Percentiles rank a stretch among this genome's conserved stretches.
Evolutionary conservation across 2,329 filamentous ascomycete genomes (phyloP).

Genomic region (Taxawa tesnikishii): DNA sequence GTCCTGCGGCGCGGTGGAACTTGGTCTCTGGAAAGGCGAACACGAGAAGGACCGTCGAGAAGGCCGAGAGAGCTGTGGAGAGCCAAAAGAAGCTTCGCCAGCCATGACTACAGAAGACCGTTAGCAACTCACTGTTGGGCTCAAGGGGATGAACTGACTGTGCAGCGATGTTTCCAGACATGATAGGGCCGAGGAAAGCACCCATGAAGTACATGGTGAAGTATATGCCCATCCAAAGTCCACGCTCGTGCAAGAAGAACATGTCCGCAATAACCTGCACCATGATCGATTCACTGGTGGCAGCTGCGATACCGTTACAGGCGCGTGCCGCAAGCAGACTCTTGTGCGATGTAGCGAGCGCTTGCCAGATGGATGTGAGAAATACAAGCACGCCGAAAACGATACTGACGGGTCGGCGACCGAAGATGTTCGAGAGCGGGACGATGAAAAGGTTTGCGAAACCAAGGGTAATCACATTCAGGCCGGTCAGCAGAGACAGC

Average conservation of each 20-base stretch:
- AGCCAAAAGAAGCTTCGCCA: slow-evolving; percentile 38
- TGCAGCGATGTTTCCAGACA: slow-evolving; percentile 28
- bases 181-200: slow-evolving; percentile 31
- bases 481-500: slow-evolving; percentile 27
- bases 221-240: slow-evolving; percentile 25
- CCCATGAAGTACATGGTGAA: slow-evolving; percentile 30
- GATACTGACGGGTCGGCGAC: slow-evolving; percentile 26
- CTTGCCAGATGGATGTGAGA: slow-evolving; percentile 31
- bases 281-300: slow-evolving; percentile 30
- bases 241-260: slow-evolving; percentile 31
- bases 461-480: slow-evolving; percentile 32
- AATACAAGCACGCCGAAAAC: slow-evolving; percentile 27
- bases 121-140: background rate
- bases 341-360: slow-evolving; percentile 27
- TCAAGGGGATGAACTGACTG: background rate
- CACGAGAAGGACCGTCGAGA: slow-evolving; percentile 26
- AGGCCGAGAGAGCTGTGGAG: slow-evolving; percentile 24
- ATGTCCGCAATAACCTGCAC: slow-evolving; percentile 33
- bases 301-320: slow-evolving; percentile 29
- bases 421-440: slow-evolving; percentile 31
- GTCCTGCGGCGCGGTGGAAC: slow-evolving; percentile 19
- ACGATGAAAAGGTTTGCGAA: slow-evolving; percentile 33
- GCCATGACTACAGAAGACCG: slow-evolving; percentile 18
- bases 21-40: slow-evolving; percentile 31
- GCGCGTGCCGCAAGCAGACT: slow-evolving; percentile 31